A percentile compares a stretch with the other conserved stretches of the same genome.
Evolutionary conservation across 2,329 filamentous ascomycete genomes (phyloP).

Genomic region (Phyllosticta citrichinensis): DNA sequence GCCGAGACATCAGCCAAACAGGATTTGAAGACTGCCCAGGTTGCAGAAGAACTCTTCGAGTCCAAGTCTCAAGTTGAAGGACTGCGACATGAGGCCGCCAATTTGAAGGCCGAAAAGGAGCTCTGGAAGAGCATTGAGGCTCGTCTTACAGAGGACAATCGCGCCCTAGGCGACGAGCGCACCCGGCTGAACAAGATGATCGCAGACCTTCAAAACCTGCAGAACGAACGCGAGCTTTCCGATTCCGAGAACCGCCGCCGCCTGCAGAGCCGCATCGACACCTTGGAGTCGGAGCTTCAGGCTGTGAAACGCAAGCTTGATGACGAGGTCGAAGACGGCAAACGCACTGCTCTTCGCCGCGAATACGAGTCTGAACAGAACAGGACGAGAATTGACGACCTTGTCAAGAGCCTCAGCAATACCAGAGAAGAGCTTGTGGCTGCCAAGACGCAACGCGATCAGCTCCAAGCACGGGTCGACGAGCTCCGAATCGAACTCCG

Average conservation of each 20-base stretch:
- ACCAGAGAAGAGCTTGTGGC: slow-evolving; percentile 79
- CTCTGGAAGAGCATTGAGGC: slow-evolving; percentile 91
- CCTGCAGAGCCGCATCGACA: slow-evolving; percentile 67
- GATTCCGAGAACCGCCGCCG: slow-evolving; percentile 76
- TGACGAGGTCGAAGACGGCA: slow-evolving; percentile 72
- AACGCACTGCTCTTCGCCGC: slow-evolving; percentile 71
- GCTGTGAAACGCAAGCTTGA: slow-evolving; percentile 73
- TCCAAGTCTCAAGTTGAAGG: slow-evolving; percentile 72
- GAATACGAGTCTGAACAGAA: slow-evolving; percentile 84
- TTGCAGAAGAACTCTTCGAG: slow-evolving; percentile 87
- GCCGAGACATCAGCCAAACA: slow-evolving; percentile 81
- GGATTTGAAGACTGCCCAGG: slow-evolving; percentile 81
- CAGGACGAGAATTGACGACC: slow-evolving; percentile 86
- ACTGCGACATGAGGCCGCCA: slow-evolving; percentile 80
- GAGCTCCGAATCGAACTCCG: slow-evolving; percentile 82
- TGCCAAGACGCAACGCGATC: slow-evolving; percentile 78
- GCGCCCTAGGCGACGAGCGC: slow-evolving; percentile 73
- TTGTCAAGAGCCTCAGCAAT: slow-evolving; percentile 68
- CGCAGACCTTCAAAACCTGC: slow-evolving; percentile 72
- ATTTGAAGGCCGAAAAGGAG: slow-evolving; percentile 89
- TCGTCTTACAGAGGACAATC: slow-evolving; percentile 79
- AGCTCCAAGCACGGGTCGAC: slow-evolving; percentile 78
- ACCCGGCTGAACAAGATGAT: slow-evolving; percentile 73
- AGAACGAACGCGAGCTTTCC: slow-evolving; percentile 81
- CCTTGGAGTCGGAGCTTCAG: slow-evolving; percentile 67